Evolutionary conservation across 1,139 yeast genomes (phyloP).

Genomic region (Yamadazyma membranifaciens): DNA sequence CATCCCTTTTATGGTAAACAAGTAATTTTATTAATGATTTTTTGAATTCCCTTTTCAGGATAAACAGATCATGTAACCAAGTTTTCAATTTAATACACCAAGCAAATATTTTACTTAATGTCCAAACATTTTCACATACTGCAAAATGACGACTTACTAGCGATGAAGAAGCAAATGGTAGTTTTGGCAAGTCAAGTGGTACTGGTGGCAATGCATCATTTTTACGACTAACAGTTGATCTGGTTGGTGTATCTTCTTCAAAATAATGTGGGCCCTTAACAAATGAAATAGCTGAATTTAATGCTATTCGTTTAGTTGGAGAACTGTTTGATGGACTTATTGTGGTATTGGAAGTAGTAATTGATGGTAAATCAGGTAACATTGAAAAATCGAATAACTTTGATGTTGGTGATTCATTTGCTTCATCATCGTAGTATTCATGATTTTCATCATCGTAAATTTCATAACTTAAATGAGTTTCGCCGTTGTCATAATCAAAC

Average conservation of each 20-base stretch:
- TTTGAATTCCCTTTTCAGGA: slow-evolving; percentile 50
- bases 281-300: slow-evolving; percentile 21
- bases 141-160: slow-evolving; percentile 49
- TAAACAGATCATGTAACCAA: slow-evolving; percentile 53
- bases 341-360: slow-evolving; percentile 8
- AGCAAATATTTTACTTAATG: slow-evolving; percentile 38
- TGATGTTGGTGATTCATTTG: slow-evolving; percentile 26
- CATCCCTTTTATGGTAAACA: slow-evolving; percentile 48
- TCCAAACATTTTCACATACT: slow-evolving; percentile 39
- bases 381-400: slow-evolving; percentile 38
- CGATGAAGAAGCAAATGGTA: slow-evolving; percentile 55
- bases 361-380: slow-evolving; percentile 37
- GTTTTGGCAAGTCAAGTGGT: slow-evolving; percentile 54
- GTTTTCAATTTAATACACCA: slow-evolving; percentile 50
- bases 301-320: slow-evolving; percentile 20
- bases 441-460: slow-evolving; percentile 4
- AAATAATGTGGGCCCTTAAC: slow-evolving; percentile 15
- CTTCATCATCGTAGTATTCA: slow-evolving; percentile 11
- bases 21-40: slow-evolving; percentile 52
- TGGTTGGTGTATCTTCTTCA: slow-evolving; percentile 10
- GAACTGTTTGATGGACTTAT: slow-evolving; percentile 11
- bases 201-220: slow-evolving; percentile 44
- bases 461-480: neutral
- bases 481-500: slow-evolving; percentile 1
- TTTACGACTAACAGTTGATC: slow-evolving; percentile 15